Conservation (phyloP, 192 early-diverging fungal genomes). For the Coemansia sp. region DNA sequence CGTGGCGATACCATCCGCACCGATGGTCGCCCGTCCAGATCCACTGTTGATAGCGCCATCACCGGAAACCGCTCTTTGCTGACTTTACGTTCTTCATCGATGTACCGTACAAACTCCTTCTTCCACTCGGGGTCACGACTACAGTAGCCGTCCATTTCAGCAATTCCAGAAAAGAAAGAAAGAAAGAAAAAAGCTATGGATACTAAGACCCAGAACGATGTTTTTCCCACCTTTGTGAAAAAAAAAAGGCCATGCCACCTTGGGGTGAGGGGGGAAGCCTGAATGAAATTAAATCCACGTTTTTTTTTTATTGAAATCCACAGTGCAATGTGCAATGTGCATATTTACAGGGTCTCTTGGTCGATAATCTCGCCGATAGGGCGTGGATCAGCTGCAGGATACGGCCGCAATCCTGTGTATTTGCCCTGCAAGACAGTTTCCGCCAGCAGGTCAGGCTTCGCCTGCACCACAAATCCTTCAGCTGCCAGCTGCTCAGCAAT, state of each 20-base stretch:
- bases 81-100: constrained; percentile 24
- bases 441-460: constrained; percentile 20
- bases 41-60: constrained; percentile 42
- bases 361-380: constrained; percentile 50
- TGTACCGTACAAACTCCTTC: constrained; percentile 25
- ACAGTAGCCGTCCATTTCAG: constrained; percentile 11
- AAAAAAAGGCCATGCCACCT: background rate
- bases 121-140: constrained; percentile 47
- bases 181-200: background rate
- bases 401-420: constrained; percentile 23
- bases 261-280: constrained; percentile 1
- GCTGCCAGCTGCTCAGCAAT: constrained; percentile 67
- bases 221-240: too few species aligned
- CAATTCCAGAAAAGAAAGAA: background rate
- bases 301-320: too few species aligned
- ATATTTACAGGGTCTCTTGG: constrained; percentile 21
- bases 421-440: constrained; percentile 6
- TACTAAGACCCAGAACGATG: background rate
- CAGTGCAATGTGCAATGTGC: background rate
- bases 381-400: constrained; percentile 41
- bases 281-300: background rate
- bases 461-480: constrained; percentile 54
- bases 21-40: constrained; percentile 36
- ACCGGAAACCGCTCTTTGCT: constrained; percentile 28
- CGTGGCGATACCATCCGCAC: constrained; percentile 47